Base-by-base conservation (phyloP, 441 rosid genomes). In the Viola pubescens region DNA sequence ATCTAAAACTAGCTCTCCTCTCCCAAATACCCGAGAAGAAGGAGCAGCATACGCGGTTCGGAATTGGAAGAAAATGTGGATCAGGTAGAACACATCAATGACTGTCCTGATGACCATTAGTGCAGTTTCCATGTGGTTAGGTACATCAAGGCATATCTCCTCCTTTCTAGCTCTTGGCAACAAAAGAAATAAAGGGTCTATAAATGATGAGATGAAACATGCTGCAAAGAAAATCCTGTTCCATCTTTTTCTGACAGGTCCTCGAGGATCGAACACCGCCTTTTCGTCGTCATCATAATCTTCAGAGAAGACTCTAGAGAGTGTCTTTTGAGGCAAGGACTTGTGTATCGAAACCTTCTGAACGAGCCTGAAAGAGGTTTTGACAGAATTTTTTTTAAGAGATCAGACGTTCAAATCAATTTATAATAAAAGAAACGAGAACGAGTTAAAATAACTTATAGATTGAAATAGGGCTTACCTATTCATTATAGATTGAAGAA, bases 1-100 rank as follows among this genome's bases (percentile, higher is more conserved):
- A 61, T 82, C 75, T 7, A 82, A 46, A 10, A 80, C 82, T 40
- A 85, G 74, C 75, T 82, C 86, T 46, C 87, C 91, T 82, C 91
- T 75, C 59, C 87, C 87, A 45, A 80, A 70, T 5, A 82, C 84
- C n/a, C 82, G 84, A 54, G 87, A 82, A 12, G 91, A 79, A 55
- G 86, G 81, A 68, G 86, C 91, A 13, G 82, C 73, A 54, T 74
- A 77, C 62, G 84, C 86, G 5, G 82, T 85, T 45, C 77, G 74
- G 63, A 79, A 77, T 44, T 75, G 71, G 57, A 85, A 47, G 42
- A 70, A 73, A 48, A 82, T 77, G 58, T 76, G 81, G 56, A 73
- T 46, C 2, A 73, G 43, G 75, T 81, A 82, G 58, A 81, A 81
- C 42, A 60, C 60, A 70, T 82, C 88, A 11, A 70, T 77, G 4